A percentile compares a stretch with the other conserved stretches of the same genome.
These are phyloP conservation scores for Cladosporium sp. DNA, from an alignment of 2,329 filamentous ascomycete genomes.

Conservation along the genomic window DNA sequence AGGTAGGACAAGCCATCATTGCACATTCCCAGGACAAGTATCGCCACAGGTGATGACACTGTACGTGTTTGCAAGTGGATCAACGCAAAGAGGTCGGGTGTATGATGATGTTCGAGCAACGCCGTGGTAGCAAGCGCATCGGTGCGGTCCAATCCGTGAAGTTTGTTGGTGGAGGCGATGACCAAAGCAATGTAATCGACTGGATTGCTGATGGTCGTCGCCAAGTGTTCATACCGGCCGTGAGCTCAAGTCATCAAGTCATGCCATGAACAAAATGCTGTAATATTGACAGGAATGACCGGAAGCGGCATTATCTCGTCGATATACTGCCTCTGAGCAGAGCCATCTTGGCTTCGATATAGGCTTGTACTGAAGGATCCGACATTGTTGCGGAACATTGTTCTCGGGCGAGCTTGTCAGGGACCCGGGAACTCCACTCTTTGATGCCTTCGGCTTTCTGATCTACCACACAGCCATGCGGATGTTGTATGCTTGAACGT, in stretches of 20 bases:
- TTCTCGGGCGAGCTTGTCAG: constrained; percentile 15
- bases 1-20: not conserved
- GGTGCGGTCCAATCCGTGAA: not conserved
- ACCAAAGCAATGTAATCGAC: not conserved
- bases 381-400: constrained; percentile 11
- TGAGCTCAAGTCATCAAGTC: too few species aligned
- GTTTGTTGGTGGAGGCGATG: not conserved
- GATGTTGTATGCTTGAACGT: not conserved
- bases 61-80: not conserved
- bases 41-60: not conserved
- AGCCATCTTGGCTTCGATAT: constrained; percentile 33
- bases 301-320: constrained; percentile 3
- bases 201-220: not conserved
- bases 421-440: constrained; percentile 25
- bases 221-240: too few species aligned
- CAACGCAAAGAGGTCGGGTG: too few species aligned
- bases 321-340: constrained; percentile 27
- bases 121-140: not conserved
- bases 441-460: constrained; percentile 24
- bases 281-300: not conserved
- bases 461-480: constrained; percentile 21
- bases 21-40: not conserved
- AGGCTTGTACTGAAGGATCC: constrained; percentile 30
- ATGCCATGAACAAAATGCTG: not conserved
- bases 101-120: too few species aligned